Evolutionary conservation across 1,284 basidiomycete species (phyloP), one percentile per base, ranked within the genome.

Genomic region (Apiotrichum domesticum): DNA sequence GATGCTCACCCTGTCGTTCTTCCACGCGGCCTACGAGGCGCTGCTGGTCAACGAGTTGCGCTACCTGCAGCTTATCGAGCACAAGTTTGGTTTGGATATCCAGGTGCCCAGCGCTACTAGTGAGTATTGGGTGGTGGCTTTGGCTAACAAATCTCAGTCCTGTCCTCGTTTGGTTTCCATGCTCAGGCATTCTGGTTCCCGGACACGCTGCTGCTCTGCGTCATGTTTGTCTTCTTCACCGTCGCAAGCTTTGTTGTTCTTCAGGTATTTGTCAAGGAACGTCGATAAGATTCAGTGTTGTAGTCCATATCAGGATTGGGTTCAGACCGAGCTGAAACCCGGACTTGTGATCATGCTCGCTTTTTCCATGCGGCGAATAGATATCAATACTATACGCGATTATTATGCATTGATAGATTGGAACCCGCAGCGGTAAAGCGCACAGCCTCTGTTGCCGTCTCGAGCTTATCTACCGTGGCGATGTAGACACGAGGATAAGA

Each of bases 21-120:
- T 96, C 86, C 95, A 98, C 77, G 94, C 95, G n/a, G 95, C 89
- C 0, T 98, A 92, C 70, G 95, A 98, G 77, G 92, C 89, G 1
- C 82, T 98, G 34, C 86, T 93, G 32, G 93, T 98, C 58, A 98
- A 98, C 73, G 94, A 98, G 76, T 79, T 98, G 52, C 81, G 93
- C 48, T 96, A 94, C 74, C 79, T 98, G n/a, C 88, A 91, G 67
- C 79, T 98, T 51, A 90, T 89, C 70, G 90, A 98, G 75, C 82
- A 85, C 67, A 88, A 89, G 87, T 93, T 92, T 69, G 93, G 93
- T 14, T 87, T 96, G 3, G 92, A 95, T 68, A 82, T 96, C 51
- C 91, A 96, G 70, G 86, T 97, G 0, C 91, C 91, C 2, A 90
- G 91, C n/a, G 91, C 91, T 0, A 88, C 90, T 0, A 95, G 72